Base-by-base conservation (phyloP, 2,329 filamentous ascomycete species). In the Pseudocercospora pini-densiflorae region DNA sequence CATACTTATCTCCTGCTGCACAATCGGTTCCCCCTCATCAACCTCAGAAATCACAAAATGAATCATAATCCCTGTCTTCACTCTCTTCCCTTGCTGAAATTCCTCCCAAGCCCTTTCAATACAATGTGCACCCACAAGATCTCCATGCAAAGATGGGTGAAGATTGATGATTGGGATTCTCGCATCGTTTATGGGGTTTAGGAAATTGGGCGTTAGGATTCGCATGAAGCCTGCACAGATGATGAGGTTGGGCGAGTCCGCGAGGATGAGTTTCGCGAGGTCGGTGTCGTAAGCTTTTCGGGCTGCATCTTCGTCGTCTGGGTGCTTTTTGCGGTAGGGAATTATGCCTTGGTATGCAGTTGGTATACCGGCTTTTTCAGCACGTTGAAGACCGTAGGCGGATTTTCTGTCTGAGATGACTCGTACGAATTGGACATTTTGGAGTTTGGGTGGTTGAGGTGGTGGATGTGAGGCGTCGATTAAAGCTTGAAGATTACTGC, bases 171-270 rank as follows among this genome's bases (percentile, higher is more conserved):
- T 88, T 24, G 84, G 86, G 40, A 94, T 83, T 0, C 85, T 85
- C 0, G 84, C 87, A 12, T 78, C 81, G 36, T 87, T 84, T 7
- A 97, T 76, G 1, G 92, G 91, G 8, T 86, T 83, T 57, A 97
- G 81, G 77, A 96, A 95, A 1, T 83, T 81, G 2, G 83, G 82
- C 0, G 88, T 89, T 58, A 96, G 86, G 64, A 96, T 90, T 77
- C 95, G 90, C 92, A 96, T 96, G 86, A 92, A 96, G 2, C 93
- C 93, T 3, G 92, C 90, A 71, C 93, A 91, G 8, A 95, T 90
- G 58, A 97, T 88, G 62, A 97, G 79, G 62, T 94, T 87, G 0
- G 93, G 92, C 64, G 79, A 79, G 69, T 90, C 86, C 4, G 80
- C 77, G 24, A 94, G 81, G 61, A 96, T 85, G 66, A 90, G 83